A percentile compares a stretch with the other conserved stretches of the same genome.
Evolutionary conservation across 2,329 filamentous ascomycete species (phyloP).

Genomic region (Macrophomina pseudophaseolina): DNA sequence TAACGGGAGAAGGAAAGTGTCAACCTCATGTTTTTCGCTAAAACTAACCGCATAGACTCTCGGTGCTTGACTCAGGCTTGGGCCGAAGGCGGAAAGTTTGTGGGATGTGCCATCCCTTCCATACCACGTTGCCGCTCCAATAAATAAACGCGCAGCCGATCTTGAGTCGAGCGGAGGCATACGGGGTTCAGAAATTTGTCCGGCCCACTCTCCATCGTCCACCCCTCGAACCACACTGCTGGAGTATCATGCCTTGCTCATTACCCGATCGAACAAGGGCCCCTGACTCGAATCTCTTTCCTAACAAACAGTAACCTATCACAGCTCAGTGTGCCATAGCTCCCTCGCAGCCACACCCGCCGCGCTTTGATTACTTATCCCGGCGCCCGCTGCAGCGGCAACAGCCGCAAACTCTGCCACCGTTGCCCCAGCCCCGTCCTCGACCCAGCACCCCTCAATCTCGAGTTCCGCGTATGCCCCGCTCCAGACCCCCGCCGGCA

Average conservation of each 20-base stretch:
- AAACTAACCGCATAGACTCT: neutral
- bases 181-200: neutral
- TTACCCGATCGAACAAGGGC: too few species aligned
- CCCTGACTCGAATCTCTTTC: too few species aligned
- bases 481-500: constrained; percentile 47
- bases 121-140: neutral
- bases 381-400: neutral
- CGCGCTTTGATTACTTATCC: neutral
- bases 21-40: neutral
- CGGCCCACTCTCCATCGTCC: neutral
- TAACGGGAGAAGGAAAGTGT: neutral
- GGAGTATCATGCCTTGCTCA: neutral
- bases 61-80: neutral
- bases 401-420: constrained; percentile 59
- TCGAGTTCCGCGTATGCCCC: constrained; percentile 55
- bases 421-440: constrained; percentile 51
- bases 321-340: neutral
- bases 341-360: neutral
- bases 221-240: neutral
- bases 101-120: too few species aligned
- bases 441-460: constrained; percentile 42
- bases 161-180: neutral
- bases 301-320: neutral
- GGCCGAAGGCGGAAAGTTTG: neutral
- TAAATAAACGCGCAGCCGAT: neutral